Percentiles rank a stretch among this genome's conserved stretches.
Conservation (phyloP, 768 basidiomycete genomes). For the Russula lepida region DNA sequence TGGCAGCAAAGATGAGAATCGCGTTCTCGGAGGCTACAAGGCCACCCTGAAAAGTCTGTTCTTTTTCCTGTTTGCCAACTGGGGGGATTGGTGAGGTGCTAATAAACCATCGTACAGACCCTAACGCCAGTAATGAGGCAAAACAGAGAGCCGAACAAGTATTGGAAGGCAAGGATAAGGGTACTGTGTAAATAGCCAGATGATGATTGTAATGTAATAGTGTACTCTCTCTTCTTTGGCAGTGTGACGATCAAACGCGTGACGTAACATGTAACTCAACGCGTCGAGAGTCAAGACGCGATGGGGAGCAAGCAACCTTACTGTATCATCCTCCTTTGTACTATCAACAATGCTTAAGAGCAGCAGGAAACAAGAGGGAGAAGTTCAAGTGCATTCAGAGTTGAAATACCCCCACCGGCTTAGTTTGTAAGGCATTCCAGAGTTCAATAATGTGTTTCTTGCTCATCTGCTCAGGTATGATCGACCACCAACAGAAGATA, state of each 20-base stretch:
- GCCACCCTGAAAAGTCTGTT: slow-evolving; percentile 24
- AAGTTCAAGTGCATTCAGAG: slow-evolving; percentile 24
- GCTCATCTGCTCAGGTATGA: slow-evolving; percentile 56
- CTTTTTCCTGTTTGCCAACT: neutral
- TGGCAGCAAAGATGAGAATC: slow-evolving; percentile 22
- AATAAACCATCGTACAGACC: slow-evolving; percentile 18
- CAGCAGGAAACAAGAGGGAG: slow-evolving; percentile 11
- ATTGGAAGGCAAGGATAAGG: slow-evolving; percentile 13
- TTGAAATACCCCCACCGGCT: slow-evolving; percentile 56
- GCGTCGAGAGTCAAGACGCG: neutral
- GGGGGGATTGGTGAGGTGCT: neutral
- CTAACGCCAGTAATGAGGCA: slow-evolving; percentile 25
- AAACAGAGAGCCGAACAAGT: slow-evolving; percentile 24
- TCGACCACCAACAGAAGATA: slow-evolving; percentile 72
- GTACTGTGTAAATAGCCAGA: no score
- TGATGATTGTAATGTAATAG: no score
- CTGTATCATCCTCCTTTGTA: neutral
- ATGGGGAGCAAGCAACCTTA: no score
- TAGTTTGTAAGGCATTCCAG: slow-evolving; percentile 53
- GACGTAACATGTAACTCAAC: slow-evolving; percentile 13
- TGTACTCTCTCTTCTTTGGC: no score
- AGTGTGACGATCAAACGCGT: neutral
- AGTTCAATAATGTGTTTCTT: neutral
- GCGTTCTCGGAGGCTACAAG: slow-evolving; percentile 26
- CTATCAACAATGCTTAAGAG: slow-evolving; percentile 15